phyloP scores from a whole-genome alignment of 2,329 filamentous ascomycete species.

The Calycina herbarum region DNA sequence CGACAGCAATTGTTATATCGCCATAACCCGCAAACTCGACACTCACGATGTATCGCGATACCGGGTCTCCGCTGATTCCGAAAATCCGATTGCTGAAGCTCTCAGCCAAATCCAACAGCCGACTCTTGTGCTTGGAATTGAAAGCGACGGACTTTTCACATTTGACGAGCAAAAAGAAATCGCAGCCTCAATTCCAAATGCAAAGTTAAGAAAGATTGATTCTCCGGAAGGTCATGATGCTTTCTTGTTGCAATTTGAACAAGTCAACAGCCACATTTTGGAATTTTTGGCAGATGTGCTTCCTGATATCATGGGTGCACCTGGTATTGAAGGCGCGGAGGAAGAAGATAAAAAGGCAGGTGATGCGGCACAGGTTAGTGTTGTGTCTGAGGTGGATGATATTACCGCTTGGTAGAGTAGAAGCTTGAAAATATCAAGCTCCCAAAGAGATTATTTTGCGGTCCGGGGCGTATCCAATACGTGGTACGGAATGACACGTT shows the following conservation, averaged over 20 bases:
- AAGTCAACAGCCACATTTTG: conserved; percentile 87
- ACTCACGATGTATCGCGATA: conserved; percentile 91
- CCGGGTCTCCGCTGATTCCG: conserved; percentile 49
- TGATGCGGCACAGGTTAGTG: conserved; percentile 78
- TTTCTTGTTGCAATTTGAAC: conserved; percentile 94
- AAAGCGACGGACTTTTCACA: conserved; percentile 93
- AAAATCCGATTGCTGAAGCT: conserved; percentile 63
- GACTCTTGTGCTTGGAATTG: conserved; percentile 86
- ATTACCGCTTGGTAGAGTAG: conserved; percentile 79
- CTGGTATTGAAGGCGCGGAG: conserved; percentile 44
- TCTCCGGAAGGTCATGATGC: conserved; percentile 95
- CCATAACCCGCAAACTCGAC: conserved; percentile 95
- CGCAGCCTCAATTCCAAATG: conserved; percentile 75
- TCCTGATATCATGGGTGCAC: conserved; percentile 80
- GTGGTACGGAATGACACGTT: too few species aligned
- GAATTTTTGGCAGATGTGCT: conserved; percentile 80
- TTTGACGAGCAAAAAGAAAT: conserved; percentile 96
- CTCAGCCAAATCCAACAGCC: conserved; percentile 84
- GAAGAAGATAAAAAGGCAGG: conserved; percentile 53
- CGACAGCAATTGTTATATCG: conserved; percentile 98
- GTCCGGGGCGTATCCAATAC: too few species aligned
- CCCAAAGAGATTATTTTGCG: neutral
- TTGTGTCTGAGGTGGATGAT: conserved; percentile 93
- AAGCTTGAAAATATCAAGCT: neutral
- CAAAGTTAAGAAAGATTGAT: conserved; percentile 81